A percentile compares a stretch with the other conserved stretches of the same genome.
Conservation (phyloP, 192 early-diverging fungal species). For the Chytriomyces confervae region DNA sequence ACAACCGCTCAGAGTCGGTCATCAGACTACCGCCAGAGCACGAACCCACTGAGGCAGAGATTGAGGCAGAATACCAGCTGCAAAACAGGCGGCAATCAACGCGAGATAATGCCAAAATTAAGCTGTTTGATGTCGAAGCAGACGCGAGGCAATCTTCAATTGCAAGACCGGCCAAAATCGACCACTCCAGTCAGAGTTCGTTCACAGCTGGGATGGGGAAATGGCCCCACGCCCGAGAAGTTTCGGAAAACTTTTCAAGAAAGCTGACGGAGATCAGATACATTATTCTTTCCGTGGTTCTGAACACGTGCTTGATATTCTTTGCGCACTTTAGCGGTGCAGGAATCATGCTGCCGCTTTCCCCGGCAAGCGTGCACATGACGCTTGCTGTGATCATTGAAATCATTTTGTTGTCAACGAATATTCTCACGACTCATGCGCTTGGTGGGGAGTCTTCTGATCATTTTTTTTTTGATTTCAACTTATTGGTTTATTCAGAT, state of each 20-base stretch:
- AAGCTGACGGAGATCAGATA: background rate
- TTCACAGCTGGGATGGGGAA: conserved; percentile 9
- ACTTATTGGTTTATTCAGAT: background rate
- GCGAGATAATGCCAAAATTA: background rate
- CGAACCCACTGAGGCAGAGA: too few species aligned
- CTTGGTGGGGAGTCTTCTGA: background rate
- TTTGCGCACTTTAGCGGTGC: background rate
- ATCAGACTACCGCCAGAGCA: too few species aligned
- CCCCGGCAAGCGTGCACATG: conserved; percentile 14
- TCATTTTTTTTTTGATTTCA: background rate
- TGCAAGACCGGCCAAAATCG: background rate
- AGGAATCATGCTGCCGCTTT: conserved; percentile 7
- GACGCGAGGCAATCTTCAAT: background rate
- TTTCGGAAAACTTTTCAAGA: conserved; percentile 16
- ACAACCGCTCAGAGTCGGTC: too few species aligned
- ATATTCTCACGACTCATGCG: conserved; percentile 18
- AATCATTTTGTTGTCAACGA: conserved; percentile 23
- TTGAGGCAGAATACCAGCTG: too few species aligned
- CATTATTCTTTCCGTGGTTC: conserved; percentile 6
- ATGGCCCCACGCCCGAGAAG: conserved; percentile 31
- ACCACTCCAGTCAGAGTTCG: background rate
- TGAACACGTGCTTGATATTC: conserved; percentile 17
- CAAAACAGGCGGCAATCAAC: too few species aligned
- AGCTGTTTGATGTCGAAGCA: background rate
- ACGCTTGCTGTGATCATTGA: conserved; percentile 28